A percentile compares a stretch with the other conserved stretches of the same genome.
Evolutionary conservation across 2,329 filamentous ascomycete genomes (phyloP).

Genomic region (Tolypocladium endophyticum): DNA sequence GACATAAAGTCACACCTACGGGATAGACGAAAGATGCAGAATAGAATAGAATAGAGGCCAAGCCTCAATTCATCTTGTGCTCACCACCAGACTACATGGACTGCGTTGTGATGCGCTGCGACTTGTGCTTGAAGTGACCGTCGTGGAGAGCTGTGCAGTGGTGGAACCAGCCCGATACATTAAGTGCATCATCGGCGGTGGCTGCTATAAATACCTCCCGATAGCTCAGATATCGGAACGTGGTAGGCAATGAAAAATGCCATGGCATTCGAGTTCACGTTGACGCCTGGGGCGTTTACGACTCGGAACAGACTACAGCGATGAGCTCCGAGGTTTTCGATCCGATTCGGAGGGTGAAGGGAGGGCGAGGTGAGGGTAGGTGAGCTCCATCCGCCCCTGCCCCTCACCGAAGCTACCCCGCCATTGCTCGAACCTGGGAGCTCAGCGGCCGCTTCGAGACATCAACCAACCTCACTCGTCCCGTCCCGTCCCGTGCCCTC

Average conservation of each 20-base stretch:
- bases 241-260: background rate
- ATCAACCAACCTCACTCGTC: background rate
- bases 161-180: background rate
- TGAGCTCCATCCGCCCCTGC: background rate
- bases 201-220: background rate
- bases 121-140: background rate
- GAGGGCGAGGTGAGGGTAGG: background rate
- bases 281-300: background rate
- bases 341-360: background rate
- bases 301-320: background rate
- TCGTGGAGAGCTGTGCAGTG: background rate
- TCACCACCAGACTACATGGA: background rate
- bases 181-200: background rate
- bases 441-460: background rate
- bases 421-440: constrained; percentile 1
- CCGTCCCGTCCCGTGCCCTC: background rate
- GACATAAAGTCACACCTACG: background rate
- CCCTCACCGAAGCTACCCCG: constrained; percentile 5
- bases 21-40: background rate
- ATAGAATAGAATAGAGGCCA: background rate
- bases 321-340: too few relatives aligned
- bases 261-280: background rate
- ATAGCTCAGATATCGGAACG: too few relatives aligned
- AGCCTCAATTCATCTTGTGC: background rate
- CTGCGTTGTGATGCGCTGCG: background rate